These are phyloP conservation scores for Moesziomyces aphidis DNA, from an alignment of 1,284 basidiomycete genomes.

Conservation along the genomic window DNA sequence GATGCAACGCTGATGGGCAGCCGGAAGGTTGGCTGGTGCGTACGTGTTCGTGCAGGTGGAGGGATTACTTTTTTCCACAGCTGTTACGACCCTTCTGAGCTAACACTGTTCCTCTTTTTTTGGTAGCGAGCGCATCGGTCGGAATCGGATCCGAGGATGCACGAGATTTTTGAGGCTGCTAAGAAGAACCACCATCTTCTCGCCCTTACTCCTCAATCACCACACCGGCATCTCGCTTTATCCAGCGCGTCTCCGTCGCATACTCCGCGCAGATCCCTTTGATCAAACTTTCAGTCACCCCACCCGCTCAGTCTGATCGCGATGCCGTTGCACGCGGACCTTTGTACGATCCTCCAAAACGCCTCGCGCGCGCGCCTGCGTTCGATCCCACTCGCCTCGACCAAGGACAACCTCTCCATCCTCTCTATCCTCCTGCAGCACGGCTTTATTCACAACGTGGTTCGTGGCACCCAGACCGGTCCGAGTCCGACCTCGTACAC, in stretches of 20 bases:
- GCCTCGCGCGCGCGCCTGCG: slow-evolving; percentile 84
- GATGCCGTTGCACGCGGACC: slow-evolving; percentile 74
- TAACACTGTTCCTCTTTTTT: not conserved
- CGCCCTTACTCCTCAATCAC: not conserved
- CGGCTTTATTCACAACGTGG: slow-evolving; percentile 83
- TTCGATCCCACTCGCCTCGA: slow-evolving; percentile 79
- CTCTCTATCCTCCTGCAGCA: slow-evolving; percentile 85
- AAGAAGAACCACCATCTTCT: slow-evolving; percentile 13
- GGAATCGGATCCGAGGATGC: slow-evolving; percentile 23
- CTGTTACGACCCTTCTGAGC: not conserved
- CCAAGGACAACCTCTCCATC: slow-evolving; percentile 83
- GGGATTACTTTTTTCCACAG: not conserved
- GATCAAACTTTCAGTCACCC: not conserved
- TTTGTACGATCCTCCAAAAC: slow-evolving; percentile 86
- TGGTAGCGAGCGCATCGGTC: not conserved
- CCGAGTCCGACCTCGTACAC: slow-evolving; percentile 77
- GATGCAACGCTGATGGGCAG: no score
- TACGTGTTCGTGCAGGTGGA: slow-evolving; percentile 1
- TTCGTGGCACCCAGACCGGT: slow-evolving; percentile 79
- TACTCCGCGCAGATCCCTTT: not conserved
- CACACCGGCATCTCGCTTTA: not conserved
- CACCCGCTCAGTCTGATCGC: not conserved
- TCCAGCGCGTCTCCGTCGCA: not conserved
- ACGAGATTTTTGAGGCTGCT: slow-evolving; percentile 27
- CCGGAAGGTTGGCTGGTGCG: no score